Evolutionary conservation across 176 grass and related monocot species (phyloP).

Genomic region (Carex myosuroides): DNA sequence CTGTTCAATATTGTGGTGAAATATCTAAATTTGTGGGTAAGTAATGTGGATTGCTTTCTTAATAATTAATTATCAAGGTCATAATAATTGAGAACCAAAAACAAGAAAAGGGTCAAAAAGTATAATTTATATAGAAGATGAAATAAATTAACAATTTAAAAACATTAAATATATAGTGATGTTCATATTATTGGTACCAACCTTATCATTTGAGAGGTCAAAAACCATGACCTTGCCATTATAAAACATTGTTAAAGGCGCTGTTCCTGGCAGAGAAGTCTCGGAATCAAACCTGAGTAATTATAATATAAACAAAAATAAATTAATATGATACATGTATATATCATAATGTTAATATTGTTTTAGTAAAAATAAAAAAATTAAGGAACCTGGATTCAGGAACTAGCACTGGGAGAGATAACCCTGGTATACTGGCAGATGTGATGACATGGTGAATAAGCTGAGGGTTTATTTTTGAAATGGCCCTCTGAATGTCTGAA

Average conservation of each 20-base stretch:
- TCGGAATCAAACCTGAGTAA: neutral
- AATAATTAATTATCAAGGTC: neutral
- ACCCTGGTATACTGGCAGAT: neutral
- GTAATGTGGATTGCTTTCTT: neutral
- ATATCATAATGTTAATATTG: neutral
- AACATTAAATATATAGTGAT: neutral
- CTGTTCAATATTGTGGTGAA: neutral
- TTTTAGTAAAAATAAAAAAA: neutral
- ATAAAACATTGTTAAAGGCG: constrained; percentile 75
- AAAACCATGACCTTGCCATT: constrained; percentile 61
- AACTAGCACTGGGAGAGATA: neutral
- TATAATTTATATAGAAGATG: neutral
- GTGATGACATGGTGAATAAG: constrained; percentile 43
- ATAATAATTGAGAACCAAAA: neutral
- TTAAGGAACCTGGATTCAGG: neutral
- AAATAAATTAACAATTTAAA: neutral
- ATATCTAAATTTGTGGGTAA: neutral
- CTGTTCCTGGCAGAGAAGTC: neutral
- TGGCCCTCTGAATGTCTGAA: constrained; percentile 30
- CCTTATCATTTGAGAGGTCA: constrained; percentile 54
- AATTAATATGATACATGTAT: neutral
- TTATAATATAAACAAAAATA: neutral
- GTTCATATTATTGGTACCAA: neutral
- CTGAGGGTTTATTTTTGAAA: constrained; percentile 51
- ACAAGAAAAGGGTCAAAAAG: neutral